Evolutionary conservation across 345 rosid genomes (phyloP).

Genomic region (Hibiscus tridactylites): DNA sequence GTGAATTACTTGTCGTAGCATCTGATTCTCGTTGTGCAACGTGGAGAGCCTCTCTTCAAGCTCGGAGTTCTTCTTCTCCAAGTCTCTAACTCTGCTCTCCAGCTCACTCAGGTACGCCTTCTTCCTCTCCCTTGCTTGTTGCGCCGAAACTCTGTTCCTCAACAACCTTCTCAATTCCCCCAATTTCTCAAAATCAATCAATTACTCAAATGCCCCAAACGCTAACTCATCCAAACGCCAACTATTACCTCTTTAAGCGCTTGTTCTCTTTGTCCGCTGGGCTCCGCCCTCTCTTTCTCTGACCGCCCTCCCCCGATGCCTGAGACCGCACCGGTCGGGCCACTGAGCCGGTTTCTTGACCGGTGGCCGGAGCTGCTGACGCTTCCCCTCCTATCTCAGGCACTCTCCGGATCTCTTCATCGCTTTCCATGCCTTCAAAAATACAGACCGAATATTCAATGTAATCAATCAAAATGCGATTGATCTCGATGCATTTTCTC

Average conservation of each 20-base stretch:
- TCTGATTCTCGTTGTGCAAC: conserved; percentile 90
- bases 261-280: conserved; percentile 84
- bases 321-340: conserved; percentile 41
- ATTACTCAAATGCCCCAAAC: conserved; percentile 13
- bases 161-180: conserved; percentile 45
- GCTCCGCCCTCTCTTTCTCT: conserved; percentile 72
- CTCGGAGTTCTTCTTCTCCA: conserved; percentile 87
- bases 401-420: conserved; percentile 92
- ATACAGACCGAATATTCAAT: background rate
- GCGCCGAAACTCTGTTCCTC: conserved; percentile 99
- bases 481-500: too few relatives aligned
- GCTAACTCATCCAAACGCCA: background rate
- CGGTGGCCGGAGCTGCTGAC: conserved; percentile 38
- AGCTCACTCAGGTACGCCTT: conserved; percentile 78
- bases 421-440: conserved; percentile 75
- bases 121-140: conserved; percentile 98
- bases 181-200: background rate
- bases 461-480: conserved; percentile 14
- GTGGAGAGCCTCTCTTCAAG: conserved; percentile 90
- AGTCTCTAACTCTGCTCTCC: conserved; percentile 71
- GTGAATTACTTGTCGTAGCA: conserved; percentile 83
- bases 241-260: conserved; percentile 44
- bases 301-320: conserved; percentile 47
- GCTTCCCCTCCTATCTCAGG: conserved; percentile 79
- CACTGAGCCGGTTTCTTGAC: conserved; percentile 33